Evolutionary conservation across 306 rosid genomes (phyloP), one percentile per base, ranked within the genome.

Genomic region (Gastrolobium bilobum): DNA sequence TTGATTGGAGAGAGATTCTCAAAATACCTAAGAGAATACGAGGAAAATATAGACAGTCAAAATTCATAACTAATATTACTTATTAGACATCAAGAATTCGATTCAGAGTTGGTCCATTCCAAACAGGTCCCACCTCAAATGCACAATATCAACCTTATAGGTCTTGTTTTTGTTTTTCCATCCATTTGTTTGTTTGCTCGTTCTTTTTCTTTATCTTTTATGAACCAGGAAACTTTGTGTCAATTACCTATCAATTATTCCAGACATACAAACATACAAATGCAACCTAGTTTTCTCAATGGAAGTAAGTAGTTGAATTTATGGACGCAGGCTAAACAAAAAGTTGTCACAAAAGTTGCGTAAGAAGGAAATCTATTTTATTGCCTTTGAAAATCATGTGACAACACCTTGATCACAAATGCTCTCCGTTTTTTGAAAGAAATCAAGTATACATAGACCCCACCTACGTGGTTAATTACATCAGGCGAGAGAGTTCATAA

Each of bases 391-490:
- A 76, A 76, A 39, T 50, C 10, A 6, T 15, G 53, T 13, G 26
- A 62, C 13, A 7, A 51, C 20, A 37, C 31, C 50, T 35, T 61
- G 52, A 10, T 20, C 61, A 34, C 26, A 35, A 15, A 33, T 33
- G 33, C 68, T 40, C 52, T 42, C 10, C 34, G 4, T 44, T 59
- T 46, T 7, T 6, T 10, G 7, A 20, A 65, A 73, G 52, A 40
- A 48, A 71, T 14, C 51, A 64, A 72, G 13, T 14, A 6, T 37
- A 51, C 9, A 33, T 10, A 29, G 4, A 52, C 43, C 7, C 66
- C 38, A 61, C 40, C 59, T 69, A 61, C 4, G 26, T 10, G 59
- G 74, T 30, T 13, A 60, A 61, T 70, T 43, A 62, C 58, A 48
- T 53, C 31, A 10, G 52, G 57, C 3, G 10, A 79, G 31, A 35